Percentiles rank a stretch among this genome's conserved stretches.
Conservation (phyloP, 2,329 filamentous ascomycete genomes). For the Trichoderma sp. region DNA sequence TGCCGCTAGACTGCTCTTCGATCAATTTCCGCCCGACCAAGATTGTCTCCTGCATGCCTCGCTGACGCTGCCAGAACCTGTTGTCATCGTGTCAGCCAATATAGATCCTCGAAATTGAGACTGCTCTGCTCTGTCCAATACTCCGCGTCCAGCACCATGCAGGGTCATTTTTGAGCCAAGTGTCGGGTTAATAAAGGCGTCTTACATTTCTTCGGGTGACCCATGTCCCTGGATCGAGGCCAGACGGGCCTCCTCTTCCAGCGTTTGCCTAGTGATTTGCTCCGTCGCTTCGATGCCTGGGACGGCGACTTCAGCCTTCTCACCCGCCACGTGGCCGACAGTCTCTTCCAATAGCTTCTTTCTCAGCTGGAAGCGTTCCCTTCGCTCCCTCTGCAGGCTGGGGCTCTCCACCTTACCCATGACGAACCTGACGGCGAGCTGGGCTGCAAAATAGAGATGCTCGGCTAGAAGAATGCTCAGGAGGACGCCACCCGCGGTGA, state of each 20-base stretch:
- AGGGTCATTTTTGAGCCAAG: background rate
- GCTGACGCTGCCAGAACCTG: slow-evolving; percentile 67
- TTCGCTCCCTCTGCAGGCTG: slow-evolving; percentile 81
- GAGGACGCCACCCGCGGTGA: slow-evolving; percentile 80
- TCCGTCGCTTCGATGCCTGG: slow-evolving; percentile 57
- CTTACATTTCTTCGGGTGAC: slow-evolving; percentile 57
- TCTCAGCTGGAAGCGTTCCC: slow-evolving; percentile 78
- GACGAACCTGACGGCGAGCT: slow-evolving; percentile 71
- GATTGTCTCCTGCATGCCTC: slow-evolving; percentile 61
- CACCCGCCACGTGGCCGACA: slow-evolving; percentile 60
- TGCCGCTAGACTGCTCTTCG: slow-evolving; percentile 45
- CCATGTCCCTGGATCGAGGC: slow-evolving; percentile 55
- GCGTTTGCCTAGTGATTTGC: slow-evolving; percentile 64
- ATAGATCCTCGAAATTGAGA: slow-evolving; percentile 9
- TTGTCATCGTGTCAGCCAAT: slow-evolving; percentile 17
- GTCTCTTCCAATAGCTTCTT: slow-evolving; percentile 79
- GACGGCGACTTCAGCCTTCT: slow-evolving; percentile 46
- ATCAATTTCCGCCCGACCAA: slow-evolving; percentile 60
- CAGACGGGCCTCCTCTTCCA: slow-evolving; percentile 66
- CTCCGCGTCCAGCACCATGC: background rate
- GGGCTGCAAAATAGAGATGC: slow-evolving; percentile 82
- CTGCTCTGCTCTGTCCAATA: background rate
- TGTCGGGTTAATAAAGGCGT: slow-evolving; percentile 6
- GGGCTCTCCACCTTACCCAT: slow-evolving; percentile 83
- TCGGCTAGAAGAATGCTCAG: slow-evolving; percentile 84